phyloP scores from a whole-genome alignment of 2,329 filamentous ascomycete species.

The Cordyceps javanica region DNA sequence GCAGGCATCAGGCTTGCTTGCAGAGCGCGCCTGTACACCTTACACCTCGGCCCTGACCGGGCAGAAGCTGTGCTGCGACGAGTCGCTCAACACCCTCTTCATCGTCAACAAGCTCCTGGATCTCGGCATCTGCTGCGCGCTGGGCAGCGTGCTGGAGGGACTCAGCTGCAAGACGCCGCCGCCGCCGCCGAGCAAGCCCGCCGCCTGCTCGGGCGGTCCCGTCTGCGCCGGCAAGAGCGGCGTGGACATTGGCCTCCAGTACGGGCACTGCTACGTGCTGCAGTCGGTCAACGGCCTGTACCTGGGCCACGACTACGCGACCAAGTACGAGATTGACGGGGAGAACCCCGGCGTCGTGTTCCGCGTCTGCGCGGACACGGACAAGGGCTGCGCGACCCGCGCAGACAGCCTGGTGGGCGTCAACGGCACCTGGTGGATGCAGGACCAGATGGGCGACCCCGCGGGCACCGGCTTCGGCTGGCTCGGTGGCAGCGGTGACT shows the following conservation, averaged over 20 bases:
- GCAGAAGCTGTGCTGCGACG: background rate
- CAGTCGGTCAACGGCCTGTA: background rate
- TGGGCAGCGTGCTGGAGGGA: background rate
- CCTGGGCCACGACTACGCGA: background rate
- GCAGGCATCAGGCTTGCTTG: background rate
- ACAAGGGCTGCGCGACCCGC: background rate
- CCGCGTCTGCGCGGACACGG: background rate
- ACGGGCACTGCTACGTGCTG: background rate
- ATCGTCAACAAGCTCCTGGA: too few species aligned
- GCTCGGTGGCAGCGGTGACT: background rate
- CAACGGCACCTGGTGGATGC: background rate
- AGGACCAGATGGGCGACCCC: background rate
- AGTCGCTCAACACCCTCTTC: background rate
- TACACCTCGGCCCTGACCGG: background rate
- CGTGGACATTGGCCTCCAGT: too few species aligned
- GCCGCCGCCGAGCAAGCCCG: background rate
- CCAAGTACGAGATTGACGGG: background rate
- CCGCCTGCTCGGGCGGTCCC: background rate
- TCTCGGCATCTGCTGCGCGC: too few species aligned
- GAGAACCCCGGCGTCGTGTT: background rate
- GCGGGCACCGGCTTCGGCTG: background rate
- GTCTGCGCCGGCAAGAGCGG: too few species aligned
- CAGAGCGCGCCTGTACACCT: background rate
- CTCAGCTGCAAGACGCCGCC: background rate
- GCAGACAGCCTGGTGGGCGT: background rate